These are phyloP conservation scores for Phytophthora hybrid DNA, from an alignment of 352 stramenopile genomes.

Conservation along the genomic window DNA sequence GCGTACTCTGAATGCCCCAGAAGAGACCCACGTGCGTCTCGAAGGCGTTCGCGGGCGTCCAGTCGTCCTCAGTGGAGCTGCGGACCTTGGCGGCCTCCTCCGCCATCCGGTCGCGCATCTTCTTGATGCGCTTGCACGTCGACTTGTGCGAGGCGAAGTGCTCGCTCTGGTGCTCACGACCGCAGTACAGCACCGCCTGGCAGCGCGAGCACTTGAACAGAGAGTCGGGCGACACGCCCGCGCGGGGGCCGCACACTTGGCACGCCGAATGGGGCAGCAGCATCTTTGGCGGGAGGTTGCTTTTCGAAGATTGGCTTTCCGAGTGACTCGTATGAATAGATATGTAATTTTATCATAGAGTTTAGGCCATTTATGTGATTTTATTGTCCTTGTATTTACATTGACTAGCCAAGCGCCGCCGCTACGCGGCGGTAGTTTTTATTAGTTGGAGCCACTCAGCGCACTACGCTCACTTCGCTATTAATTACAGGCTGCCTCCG, in stretches of 20 bases:
- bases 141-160: not conserved
- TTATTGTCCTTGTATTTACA: no score
- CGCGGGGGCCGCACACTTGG: not conserved
- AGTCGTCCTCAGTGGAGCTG: not conserved
- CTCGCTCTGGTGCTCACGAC: not conserved
- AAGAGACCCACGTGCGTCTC: not conserved
- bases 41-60: not conserved
- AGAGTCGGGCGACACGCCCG: not conserved
- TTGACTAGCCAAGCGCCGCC: no score
- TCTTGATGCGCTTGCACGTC: not conserved
- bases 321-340: no score
- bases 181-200: not conserved
- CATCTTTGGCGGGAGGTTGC: not conserved
- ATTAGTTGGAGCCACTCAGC: no score
- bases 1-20: not conserved
- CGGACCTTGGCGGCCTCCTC: not conserved
- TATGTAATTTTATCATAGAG: no score
- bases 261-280: not conserved
- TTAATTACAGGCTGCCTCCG: no score
- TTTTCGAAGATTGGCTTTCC: not conserved
- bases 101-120: not conserved
- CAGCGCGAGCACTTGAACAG: not conserved
- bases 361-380: no score
- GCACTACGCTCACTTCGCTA: no score
- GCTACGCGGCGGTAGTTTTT: no score